Evolutionary conservation across 1,284 basidiomycete species (phyloP).

Genomic region (Pseudozyma pruni): DNA sequence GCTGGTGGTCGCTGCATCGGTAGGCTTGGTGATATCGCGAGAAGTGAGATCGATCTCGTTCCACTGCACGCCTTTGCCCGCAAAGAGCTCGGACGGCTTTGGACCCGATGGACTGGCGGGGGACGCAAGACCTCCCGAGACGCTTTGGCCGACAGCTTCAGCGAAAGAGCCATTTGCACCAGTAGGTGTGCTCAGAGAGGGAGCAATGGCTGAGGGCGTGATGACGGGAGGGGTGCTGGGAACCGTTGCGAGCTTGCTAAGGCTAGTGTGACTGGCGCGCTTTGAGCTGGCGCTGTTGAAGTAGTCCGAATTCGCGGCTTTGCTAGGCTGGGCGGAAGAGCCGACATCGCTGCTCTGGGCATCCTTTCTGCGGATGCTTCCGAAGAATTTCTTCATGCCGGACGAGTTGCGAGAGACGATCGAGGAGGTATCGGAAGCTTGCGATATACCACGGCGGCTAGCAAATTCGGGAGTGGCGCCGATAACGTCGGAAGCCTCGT

Average conservation of each 20-base stretch:
- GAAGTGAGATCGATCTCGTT: conserved; percentile 51
- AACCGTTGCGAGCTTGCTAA: conserved; percentile 12
- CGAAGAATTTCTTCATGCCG: conserved; percentile 53
- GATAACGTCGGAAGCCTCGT: conserved; percentile 45
- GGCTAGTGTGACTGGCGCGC: conserved; percentile 27
- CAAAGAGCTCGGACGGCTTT: conserved; percentile 58
- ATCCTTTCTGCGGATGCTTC: conserved; percentile 42
- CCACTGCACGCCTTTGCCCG: conserved; percentile 61
- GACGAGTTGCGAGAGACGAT: conserved; percentile 37
- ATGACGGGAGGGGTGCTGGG: conserved; percentile 19
- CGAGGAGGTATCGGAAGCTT: conserved; percentile 36
- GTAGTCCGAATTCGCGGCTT: conserved; percentile 14
- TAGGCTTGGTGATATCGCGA: conserved; percentile 25
- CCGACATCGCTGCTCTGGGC: conserved; percentile 36
- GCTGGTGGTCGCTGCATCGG: conserved; percentile 18
- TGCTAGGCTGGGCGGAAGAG: conserved; percentile 8
- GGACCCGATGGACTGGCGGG: conserved; percentile 8
- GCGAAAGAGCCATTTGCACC: conserved; percentile 15
- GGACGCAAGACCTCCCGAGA: conserved; percentile 17
- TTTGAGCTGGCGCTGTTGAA: conserved; percentile 17
- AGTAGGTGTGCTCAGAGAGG: conserved; percentile 24
- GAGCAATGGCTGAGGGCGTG: conserved; percentile 23
- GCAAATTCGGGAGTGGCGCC: conserved; percentile 42
- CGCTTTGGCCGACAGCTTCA: conserved; percentile 17
- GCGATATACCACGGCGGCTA: conserved; percentile 19